Conservation (phyloP, 768 basidiomycete genomes). For the Naganishia vaughanmartiniae region DNA sequence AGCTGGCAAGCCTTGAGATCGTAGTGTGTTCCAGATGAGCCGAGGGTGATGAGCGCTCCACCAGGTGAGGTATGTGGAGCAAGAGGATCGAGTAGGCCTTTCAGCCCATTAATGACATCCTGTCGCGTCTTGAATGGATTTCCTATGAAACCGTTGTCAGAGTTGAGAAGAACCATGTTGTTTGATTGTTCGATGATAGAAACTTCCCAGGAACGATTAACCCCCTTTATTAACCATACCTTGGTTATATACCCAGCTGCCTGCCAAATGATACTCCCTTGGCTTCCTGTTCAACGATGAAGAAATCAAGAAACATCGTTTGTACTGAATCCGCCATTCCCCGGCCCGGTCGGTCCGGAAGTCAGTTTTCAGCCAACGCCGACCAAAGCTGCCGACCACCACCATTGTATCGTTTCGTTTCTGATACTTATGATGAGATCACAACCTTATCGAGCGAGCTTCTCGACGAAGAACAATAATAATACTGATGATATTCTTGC, state of each 20-base stretch:
- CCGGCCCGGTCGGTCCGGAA: background rate
- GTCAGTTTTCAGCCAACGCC: background rate
- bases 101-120: conserved; percentile 62
- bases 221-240: too few species aligned
- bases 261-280: too few species aligned
- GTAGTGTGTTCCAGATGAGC: conserved; percentile 64
- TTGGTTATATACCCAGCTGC: too few species aligned
- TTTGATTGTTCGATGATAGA: background rate
- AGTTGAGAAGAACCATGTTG: conserved; percentile 40
- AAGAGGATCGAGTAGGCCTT: conserved; percentile 63
- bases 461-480: too few species aligned
- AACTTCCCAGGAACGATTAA: background rate
- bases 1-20: conserved; percentile 67
- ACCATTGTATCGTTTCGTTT: too few species aligned
- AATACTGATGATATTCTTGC: too few species aligned
- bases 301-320: too few species aligned
- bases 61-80: conserved; percentile 69
- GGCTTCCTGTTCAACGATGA: too few species aligned
- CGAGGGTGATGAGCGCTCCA: conserved; percentile 68
- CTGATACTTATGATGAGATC: too few species aligned
- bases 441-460: too few species aligned
- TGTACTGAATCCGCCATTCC: background rate
- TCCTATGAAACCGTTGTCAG: conserved; percentile 41
- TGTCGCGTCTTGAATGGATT: conserved; percentile 65
- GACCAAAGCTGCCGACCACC: background rate